phyloP scores from a whole-genome alignment of 257 asterid genomes.

The Craterostigma plantagineum region DNA sequence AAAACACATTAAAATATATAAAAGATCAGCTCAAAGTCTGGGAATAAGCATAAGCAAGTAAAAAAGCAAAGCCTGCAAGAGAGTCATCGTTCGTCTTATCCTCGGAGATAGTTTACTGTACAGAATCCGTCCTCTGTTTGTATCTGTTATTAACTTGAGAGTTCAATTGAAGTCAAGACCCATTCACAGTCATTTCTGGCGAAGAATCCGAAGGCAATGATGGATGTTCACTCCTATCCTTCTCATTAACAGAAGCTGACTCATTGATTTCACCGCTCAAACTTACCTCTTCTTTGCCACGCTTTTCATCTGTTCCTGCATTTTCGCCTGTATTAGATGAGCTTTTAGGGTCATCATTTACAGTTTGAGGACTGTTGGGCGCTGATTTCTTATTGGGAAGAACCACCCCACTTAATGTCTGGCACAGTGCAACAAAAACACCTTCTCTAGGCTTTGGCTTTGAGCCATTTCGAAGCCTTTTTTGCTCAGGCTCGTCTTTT shows the following conservation, averaged over 20 bases:
- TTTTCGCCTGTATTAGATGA: not conserved
- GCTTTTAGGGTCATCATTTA: slow-evolving; percentile 14
- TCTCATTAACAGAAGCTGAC: slow-evolving; percentile 24
- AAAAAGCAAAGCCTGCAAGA: slow-evolving; percentile 10
- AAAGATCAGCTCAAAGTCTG: no score
- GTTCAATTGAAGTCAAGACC: not conserved
- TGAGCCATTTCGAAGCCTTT: slow-evolving; percentile 39
- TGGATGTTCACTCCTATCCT: slow-evolving; percentile 32
- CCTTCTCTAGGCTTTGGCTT: slow-evolving; percentile 57
- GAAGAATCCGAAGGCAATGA: slow-evolving; percentile 45
- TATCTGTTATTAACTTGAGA: no score
- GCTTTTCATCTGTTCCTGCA: slow-evolving; percentile 15
- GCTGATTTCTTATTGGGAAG: slow-evolving; percentile 39
- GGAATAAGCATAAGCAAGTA: no score
- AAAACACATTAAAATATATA: no score
- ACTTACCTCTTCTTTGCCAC: slow-evolving; percentile 25
- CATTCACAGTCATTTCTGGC: slow-evolving; percentile 77
- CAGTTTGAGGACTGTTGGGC: slow-evolving; percentile 14
- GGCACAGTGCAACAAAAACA: slow-evolving; percentile 64
- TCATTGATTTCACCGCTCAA: slow-evolving; percentile 21
- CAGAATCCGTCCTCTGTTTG: slow-evolving; percentile 47
- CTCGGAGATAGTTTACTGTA: slow-evolving; percentile 45
- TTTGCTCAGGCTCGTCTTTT: slow-evolving; percentile 53
- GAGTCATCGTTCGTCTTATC: slow-evolving; percentile 9
- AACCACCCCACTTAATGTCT: slow-evolving; percentile 37